Percentiles rank a stretch among this genome's conserved stretches.
Conservation (phyloP, 2,329 filamentous ascomycete species). For the Zasmidium angulare region DNA sequence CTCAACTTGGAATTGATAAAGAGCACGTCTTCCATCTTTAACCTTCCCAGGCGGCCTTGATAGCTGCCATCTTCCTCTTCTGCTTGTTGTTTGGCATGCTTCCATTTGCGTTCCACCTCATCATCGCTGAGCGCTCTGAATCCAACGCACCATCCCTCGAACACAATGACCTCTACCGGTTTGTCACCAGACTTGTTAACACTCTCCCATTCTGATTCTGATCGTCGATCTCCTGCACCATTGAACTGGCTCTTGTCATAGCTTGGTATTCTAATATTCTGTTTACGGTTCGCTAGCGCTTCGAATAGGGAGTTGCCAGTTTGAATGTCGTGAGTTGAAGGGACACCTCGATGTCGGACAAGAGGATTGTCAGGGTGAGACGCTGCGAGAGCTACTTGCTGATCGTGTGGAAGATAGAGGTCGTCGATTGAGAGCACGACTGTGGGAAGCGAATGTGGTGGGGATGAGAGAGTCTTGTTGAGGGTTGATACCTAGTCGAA, state of each 20-base stretch:
- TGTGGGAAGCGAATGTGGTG: constrained; percentile 61
- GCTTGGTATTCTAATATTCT: constrained; percentile 62
- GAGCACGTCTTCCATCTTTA: constrained; percentile 56
- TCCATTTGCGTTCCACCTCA: constrained; percentile 55
- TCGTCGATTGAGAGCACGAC: constrained; percentile 83
- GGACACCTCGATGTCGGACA: constrained; percentile 78
- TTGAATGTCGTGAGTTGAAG: constrained; percentile 75
- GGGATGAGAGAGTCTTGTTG: constrained; percentile 57
- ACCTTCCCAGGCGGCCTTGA: constrained; percentile 52
- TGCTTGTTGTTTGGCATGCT: constrained; percentile 51
- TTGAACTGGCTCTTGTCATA: constrained; percentile 82
- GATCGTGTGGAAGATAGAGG: constrained; percentile 74
- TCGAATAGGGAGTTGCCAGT: constrained; percentile 65
- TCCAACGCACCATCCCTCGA: constrained; percentile 90
- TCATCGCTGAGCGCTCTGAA: constrained; percentile 66
- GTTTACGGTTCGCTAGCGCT: constrained; percentile 52
- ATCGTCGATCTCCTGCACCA: constrained; percentile 74
- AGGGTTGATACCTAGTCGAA: constrained; percentile 58
- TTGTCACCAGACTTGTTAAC: constrained; percentile 54
- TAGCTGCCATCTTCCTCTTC: constrained; percentile 39
- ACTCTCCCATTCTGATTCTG: constrained; percentile 60
- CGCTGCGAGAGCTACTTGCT: constrained; percentile 65
- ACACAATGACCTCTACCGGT: constrained; percentile 64
- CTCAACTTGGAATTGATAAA: constrained; percentile 61
- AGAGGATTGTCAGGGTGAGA: constrained; percentile 70